Conservation (phyloP, 176 grass and related monocot genomes). For the Cenchrus americanus region DNA sequence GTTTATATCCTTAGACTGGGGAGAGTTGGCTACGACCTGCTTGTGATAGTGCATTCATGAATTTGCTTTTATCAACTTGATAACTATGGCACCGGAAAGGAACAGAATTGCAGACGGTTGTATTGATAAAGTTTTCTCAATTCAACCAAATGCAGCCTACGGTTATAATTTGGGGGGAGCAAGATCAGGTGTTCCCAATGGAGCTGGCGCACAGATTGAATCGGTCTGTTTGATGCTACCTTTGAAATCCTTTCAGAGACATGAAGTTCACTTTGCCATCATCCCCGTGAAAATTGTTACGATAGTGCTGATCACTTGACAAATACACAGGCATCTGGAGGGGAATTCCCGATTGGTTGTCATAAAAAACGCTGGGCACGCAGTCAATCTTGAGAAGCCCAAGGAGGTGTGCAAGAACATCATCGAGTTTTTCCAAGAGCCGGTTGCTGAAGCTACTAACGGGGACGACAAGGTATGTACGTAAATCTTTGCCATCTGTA, state of each 20-base stretch:
- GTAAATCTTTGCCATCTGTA: not conserved
- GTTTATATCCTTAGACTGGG: not conserved
- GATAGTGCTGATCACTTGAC: not conserved
- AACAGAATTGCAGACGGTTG: not conserved
- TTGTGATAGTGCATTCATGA: not conserved
- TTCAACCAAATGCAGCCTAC: slow-evolving; percentile 47
- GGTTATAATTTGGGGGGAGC: slow-evolving; percentile 82
- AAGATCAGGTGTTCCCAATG: slow-evolving; percentile 87
- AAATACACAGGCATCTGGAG: slow-evolving; percentile 71
- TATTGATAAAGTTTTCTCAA: not conserved
- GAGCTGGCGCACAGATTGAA: slow-evolving; percentile 90
- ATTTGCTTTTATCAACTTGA: not conserved
- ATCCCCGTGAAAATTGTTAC: not conserved
- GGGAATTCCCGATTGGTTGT: slow-evolving; percentile 70
- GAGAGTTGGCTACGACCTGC: not conserved
- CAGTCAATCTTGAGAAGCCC: slow-evolving; percentile 93
- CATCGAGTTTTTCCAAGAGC: slow-evolving; percentile 60
- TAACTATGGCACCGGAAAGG: not conserved
- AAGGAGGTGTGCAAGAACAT: slow-evolving; percentile 63
- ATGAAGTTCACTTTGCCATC: not conserved
- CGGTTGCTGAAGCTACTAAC: slow-evolving; percentile 4
- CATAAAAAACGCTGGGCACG: slow-evolving; percentile 82
- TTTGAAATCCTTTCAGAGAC: not conserved
- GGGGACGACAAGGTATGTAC: slow-evolving; percentile 44
- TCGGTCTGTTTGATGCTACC: slow-evolving; percentile 45